Base-by-base conservation (phyloP, 148 eudicot genomes). In the Vaccinium macrocarpon region DNA sequence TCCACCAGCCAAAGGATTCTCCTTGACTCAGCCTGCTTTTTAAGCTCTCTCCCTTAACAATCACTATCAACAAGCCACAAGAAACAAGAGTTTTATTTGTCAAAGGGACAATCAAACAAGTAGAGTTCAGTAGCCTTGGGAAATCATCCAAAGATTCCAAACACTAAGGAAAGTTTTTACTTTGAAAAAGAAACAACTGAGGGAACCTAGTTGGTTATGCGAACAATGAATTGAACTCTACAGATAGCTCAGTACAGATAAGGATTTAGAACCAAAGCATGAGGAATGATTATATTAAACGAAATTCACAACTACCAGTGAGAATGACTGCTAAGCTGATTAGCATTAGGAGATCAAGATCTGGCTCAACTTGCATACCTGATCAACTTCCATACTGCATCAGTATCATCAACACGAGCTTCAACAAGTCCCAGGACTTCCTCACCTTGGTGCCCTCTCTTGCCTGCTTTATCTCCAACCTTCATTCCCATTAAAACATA, bases 1-100 rank as follows among this genome's bases (percentile, higher is more conserved):
- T 96, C 99, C 5, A 96, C 97, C 85, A 96, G 86, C 99, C 98
- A 96, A 71, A 96, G 92, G 83, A 93, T 89, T 91, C 99, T 94
- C 86, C 90, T 94, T 82, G 99, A 93, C 87, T 90, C 53, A 90
- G 90, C 49, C 95, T 93, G 85, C 88, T 94, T 50, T 93, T 84
- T 84, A 90, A 66, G 79, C 91, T 93, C 85, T 93, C 94, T 11
- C 93, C 93, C 77, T 90, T 87, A 61, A 94, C 98, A 84, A 89
- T 91, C 72, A 96, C 94, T 61, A 98, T 89, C 90, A 96, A 84
- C 90, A 96, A 91, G 89, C 99, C 94, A 81, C 87, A 90, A 50
- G 52, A 78, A 48, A 23, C 82, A 81, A 75, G 51, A 42, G 53
- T 84, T 35, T 8, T 66, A 62, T 19, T 59, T 16, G 64, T 76